Evolutionary conservation across 176 grass and related monocot genomes (phyloP), one percentile per base, ranked within the genome.

Genomic region (Rhynchospora pubera): DNA sequence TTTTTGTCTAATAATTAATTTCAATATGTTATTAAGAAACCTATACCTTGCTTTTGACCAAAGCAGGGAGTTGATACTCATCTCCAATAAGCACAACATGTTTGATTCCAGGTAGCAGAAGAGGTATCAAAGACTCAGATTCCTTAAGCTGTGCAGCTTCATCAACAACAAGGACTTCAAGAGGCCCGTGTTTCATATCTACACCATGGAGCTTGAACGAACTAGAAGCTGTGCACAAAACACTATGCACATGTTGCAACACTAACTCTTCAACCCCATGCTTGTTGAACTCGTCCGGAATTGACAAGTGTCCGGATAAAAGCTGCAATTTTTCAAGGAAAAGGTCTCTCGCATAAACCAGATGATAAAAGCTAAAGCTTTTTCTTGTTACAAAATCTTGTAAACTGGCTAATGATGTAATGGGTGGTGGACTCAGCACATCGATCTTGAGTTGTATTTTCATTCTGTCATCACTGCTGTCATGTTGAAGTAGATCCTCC

Each of bases 101-200:
- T 0, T 79, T 26, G 67, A 92, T 83, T 3, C 83, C 80, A 4
- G 76, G 69, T 5, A 97, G 72, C 68, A 89, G 80, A 0, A 97
- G 55, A 3, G 94, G 85, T 13, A 97, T 89, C 62, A 97, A 81
- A 11, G 94, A 86, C 57, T 94, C 94, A 18, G 86, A 97, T 65
- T 97, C 91, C 74, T 89, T 94, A 0, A 97, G 68, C 77, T 97
- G 91, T 0, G 89, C 91, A 1, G 94, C 94, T 80, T 97, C 94
- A 85, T 97, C 94, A n/a, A 92, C 88, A 0, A 92, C 87, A 0
- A 97, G 39, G 45, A 92, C 30, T 7, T 92, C 82, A 12, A 97
- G 85, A n/a, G 91, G 85, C 19, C 9, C 7, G 13, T 71, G 6
- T 1, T 57, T 1, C 0, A 59, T 63, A 6, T 43, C 28, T 45